phyloP scores from a whole-genome alignment of 805 yeast genomes.

The Metschnikowia santaceciliae region DNA sequence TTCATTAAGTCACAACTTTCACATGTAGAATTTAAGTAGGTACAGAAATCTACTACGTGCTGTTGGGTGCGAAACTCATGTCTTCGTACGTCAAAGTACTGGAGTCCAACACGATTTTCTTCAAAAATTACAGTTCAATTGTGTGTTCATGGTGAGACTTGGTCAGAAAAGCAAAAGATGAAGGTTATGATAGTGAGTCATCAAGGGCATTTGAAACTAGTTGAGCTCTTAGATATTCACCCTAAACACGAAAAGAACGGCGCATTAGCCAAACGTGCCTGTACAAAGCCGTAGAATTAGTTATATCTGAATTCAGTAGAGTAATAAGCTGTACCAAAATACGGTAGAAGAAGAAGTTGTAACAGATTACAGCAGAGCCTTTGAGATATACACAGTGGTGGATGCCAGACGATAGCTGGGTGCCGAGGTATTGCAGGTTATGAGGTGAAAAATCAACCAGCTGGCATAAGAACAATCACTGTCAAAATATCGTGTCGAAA shows the following conservation, averaged over 20 bases:
- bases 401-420: conserved; percentile 16
- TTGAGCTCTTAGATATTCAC: conserved; percentile 61
- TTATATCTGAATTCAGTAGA: no score
- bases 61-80: conserved; percentile 37
- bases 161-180: conserved; percentile 80
- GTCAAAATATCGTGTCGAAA: conserved; percentile 34
- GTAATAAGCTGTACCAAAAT: no score
- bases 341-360: no score
- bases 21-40: no score
- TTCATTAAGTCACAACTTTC: no score
- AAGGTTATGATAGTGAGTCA: conserved; percentile 65
- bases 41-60: conserved; percentile 18
- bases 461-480: conserved; percentile 43
- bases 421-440: conserved; percentile 14
- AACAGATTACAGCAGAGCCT: conserved; percentile 23
- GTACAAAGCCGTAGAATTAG: conserved; percentile 15
- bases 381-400: background rate
- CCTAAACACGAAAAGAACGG: conserved; percentile 70
- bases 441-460: conserved; percentile 42
- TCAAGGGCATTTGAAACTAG: conserved; percentile 58
- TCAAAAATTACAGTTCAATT: conserved; percentile 70
- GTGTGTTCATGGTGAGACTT: conserved; percentile 69
- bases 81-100: conserved; percentile 18
- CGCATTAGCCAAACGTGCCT: conserved; percentile 64
- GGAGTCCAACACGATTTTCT: conserved; percentile 37